Evolutionary conservation across 805 yeast species (phyloP).

Genomic region (Yamadazyma phyllophila): DNA sequence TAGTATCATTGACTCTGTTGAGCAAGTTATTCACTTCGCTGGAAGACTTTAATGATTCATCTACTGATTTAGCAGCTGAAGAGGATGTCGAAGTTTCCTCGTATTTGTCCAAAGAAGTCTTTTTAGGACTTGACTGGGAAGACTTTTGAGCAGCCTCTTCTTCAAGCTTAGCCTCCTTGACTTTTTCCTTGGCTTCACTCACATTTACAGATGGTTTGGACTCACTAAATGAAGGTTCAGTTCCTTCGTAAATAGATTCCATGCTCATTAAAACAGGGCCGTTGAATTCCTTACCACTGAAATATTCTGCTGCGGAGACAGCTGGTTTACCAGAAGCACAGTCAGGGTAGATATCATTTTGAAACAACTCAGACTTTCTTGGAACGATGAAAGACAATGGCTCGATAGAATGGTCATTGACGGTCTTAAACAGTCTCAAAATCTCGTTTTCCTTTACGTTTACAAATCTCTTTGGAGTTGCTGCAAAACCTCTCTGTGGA

Average conservation of each 20-base stretch:
- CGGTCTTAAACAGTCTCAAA: conserved; percentile 79
- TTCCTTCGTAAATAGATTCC: conserved; percentile 78
- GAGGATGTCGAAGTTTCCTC: conserved; percentile 5
- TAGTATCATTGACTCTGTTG: conserved; percentile 36
- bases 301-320: conserved; percentile 74
- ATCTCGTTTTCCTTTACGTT: conserved; percentile 83
- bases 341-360: conserved; percentile 89
- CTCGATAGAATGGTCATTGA: conserved; percentile 79
- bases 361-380: conserved; percentile 89
- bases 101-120: conserved; percentile 7
- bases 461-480: conserved; percentile 80
- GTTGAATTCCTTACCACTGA: conserved; percentile 70
- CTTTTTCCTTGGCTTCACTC: conserved; percentile 24
- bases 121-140: conserved; percentile 13
- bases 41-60: conserved; percentile 37
- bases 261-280: conserved; percentile 80
- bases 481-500: conserved; percentile 95
- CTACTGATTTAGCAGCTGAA: conserved; percentile 25
- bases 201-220: conserved; percentile 35
- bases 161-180: conserved; percentile 17
- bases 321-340: conserved; percentile 83
- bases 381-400: conserved; percentile 94
- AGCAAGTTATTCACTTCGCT: conserved; percentile 34
- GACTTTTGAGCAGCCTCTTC: conserved; percentile 12
- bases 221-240: conserved; percentile 48